Percentiles rank a stretch among this genome's conserved stretches.
phyloP scores from a whole-genome alignment of 2,329 filamentous ascomycete species.

The Macrophomina tecta region DNA sequence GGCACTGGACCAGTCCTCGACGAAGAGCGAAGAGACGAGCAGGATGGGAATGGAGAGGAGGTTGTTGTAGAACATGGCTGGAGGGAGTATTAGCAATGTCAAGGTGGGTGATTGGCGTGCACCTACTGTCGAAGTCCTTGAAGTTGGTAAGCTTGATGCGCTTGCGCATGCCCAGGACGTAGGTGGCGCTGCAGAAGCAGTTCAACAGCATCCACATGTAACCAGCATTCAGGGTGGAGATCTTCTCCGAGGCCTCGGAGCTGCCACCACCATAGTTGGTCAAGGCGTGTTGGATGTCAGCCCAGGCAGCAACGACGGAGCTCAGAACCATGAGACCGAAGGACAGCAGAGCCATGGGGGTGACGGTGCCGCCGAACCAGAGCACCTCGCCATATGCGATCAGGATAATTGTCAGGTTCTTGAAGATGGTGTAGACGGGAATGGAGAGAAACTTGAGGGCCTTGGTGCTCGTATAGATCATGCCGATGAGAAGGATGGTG shows the following conservation, averaged over 20 bases:
- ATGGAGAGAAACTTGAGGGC: conserved; percentile 96
- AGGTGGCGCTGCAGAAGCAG: conserved; percentile 90
- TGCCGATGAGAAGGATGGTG: conserved; percentile 91
- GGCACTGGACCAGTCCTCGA: conserved; percentile 88
- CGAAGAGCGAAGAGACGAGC: conserved; percentile 76
- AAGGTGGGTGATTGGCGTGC: background rate
- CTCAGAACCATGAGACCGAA: conserved; percentile 97
- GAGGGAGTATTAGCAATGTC: conserved; percentile 28
- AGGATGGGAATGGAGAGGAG: conserved; percentile 94
- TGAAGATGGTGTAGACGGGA: conserved; percentile 99
- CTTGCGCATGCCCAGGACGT: conserved; percentile 93
- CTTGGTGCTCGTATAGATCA: conserved; percentile 98
- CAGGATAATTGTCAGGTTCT: conserved; percentile 98
- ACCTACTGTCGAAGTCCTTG: conserved; percentile 98
- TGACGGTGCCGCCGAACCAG: conserved; percentile 95
- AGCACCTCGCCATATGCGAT: conserved; percentile 98
- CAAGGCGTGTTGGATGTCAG: conserved; percentile 88
- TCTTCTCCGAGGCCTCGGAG: conserved; percentile 70
- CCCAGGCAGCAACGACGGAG: conserved; percentile 94
- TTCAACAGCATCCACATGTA: conserved; percentile 99
- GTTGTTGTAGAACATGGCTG: conserved; percentile 99
- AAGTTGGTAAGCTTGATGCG: conserved; percentile 99
- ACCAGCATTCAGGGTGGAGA: conserved; percentile 90
- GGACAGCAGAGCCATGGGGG: conserved; percentile 83
- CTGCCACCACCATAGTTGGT: conserved; percentile 61